These are phyloP conservation scores for Achaetomiella virescens DNA, from an alignment of 495 filamentous ascomycete species.

Conservation along the genomic window DNA sequence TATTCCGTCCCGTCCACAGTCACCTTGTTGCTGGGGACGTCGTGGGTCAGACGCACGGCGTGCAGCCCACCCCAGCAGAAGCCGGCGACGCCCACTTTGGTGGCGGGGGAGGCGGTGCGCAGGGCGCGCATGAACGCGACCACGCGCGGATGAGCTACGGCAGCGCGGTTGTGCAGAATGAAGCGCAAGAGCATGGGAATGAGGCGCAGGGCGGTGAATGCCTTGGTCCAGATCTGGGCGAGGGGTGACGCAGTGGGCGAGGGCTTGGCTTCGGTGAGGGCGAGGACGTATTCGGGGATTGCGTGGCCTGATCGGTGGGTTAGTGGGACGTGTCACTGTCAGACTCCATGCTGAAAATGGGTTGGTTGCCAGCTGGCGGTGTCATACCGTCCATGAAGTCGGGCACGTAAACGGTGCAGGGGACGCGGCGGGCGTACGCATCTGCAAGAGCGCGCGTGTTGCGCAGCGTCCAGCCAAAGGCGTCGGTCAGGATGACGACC, in stretches of 20 bases:
- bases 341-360: background rate
- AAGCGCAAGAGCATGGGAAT: slow-evolving; percentile 29
- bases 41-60: slow-evolving; percentile 37
- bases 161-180: slow-evolving; percentile 29
- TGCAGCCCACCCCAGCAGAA: slow-evolving; percentile 59
- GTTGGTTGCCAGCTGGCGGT: no score
- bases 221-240: background rate
- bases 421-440: slow-evolving; percentile 43
- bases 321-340: background rate
- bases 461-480: slow-evolving; percentile 52
- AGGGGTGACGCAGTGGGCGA: background rate
- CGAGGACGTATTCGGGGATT: slow-evolving; percentile 18
- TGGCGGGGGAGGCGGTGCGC: slow-evolving; percentile 25
- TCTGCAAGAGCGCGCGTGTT: slow-evolving; percentile 52
- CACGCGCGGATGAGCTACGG: slow-evolving; percentile 39
- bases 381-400: slow-evolving; percentile 56
- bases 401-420: slow-evolving; percentile 48
- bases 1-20: slow-evolving; percentile 23
- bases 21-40: slow-evolving; percentile 15
- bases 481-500: slow-evolving; percentile 51
- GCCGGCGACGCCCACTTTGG: slow-evolving; percentile 43
- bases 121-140: slow-evolving; percentile 41
- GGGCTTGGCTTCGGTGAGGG: slow-evolving; percentile 8
- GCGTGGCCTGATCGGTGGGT: slow-evolving; percentile 8
- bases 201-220: slow-evolving; percentile 4